Evolutionary conservation across 306 rosid species (phyloP).

Genomic region (Quercus agrifolia): DNA sequence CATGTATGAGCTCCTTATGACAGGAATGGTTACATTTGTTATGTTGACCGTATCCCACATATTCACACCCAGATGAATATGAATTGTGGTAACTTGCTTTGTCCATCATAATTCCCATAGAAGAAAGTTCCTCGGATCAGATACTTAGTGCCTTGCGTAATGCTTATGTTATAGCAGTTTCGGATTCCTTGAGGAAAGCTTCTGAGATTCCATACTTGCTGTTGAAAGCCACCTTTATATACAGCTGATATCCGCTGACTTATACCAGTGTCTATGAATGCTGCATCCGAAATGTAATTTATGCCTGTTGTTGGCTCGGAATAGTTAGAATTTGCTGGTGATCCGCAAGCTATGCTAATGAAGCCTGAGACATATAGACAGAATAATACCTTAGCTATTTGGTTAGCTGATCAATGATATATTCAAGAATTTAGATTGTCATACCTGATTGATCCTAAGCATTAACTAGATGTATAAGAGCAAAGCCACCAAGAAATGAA

Average conservation of each 20-base stretch:
- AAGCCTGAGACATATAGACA: constrained; percentile 26
- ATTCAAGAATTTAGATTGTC: too few species aligned
- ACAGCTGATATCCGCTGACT: neutral
- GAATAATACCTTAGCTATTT: neutral
- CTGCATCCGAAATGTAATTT: constrained; percentile 23
- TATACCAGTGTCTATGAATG: constrained; percentile 15
- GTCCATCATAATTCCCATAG: constrained; percentile 48
- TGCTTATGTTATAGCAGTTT: constrained; percentile 46
- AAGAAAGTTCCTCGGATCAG: constrained; percentile 33
- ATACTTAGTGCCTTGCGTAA: constrained; percentile 28
- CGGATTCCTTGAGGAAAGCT: constrained; percentile 52
- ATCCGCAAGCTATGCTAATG: constrained; percentile 49
- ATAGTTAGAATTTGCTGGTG: constrained; percentile 1
- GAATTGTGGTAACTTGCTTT: constrained; percentile 28
- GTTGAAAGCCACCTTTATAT: constrained; percentile 2
- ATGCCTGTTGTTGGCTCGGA: constrained; percentile 12
- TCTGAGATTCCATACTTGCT: constrained; percentile 23
- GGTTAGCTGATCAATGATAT: too few species aligned
- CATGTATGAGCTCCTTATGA: constrained; percentile 32
- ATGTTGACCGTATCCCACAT: constrained; percentile 33
- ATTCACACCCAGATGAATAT: constrained; percentile 42
- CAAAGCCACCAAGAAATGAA: neutral
- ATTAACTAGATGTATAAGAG: neutral
- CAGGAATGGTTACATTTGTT: too few species aligned
- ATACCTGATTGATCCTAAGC: too few species aligned